These are phyloP conservation scores for Hysterangium stoloniferum DNA, from an alignment of 768 basidiomycete genomes.

Conservation along the genomic window DNA sequence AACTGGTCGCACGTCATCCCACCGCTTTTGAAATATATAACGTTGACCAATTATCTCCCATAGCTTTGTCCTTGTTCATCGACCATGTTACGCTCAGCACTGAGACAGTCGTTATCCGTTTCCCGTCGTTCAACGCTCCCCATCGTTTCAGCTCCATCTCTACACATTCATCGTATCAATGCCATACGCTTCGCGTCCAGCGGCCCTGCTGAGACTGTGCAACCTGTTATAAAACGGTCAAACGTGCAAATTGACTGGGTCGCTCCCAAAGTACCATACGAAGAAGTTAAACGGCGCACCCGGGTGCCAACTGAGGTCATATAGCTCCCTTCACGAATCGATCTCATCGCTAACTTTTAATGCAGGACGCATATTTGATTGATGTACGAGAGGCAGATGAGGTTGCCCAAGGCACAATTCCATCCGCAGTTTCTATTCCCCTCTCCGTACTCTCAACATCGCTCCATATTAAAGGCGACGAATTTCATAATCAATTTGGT, in stretches of 20 bases:
- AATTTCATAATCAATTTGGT: constrained; percentile 57
- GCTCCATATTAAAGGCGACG: constrained; percentile 45
- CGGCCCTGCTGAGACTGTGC: neutral
- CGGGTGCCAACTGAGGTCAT: constrained; percentile 62
- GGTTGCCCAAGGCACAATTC: constrained; percentile 86
- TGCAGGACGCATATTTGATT: constrained; percentile 62
- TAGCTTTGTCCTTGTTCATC: too few relatives aligned
- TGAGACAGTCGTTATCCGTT: neutral
- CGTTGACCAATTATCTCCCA: too few relatives aligned
- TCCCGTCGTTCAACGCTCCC: neutral
- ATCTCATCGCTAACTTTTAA: constrained; percentile 2
- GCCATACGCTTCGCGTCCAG: constrained; percentile 3
- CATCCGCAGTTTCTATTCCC: constrained; percentile 85
- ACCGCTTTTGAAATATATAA: too few relatives aligned
- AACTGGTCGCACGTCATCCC: too few relatives aligned
- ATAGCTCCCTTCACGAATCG: constrained; percentile 12
- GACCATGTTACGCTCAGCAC: neutral
- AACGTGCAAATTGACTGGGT: constrained; percentile 66
- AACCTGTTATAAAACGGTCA: constrained; percentile 22
- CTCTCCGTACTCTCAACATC: constrained; percentile 68
- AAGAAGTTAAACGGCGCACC: constrained; percentile 74
- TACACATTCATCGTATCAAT: neutral
- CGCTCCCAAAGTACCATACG: constrained; percentile 63
- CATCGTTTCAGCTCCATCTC: neutral
- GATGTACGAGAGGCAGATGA: constrained; percentile 95